These are phyloP conservation scores for Chaetomidium leptoderma DNA, from an alignment of 495 filamentous ascomycete species.

Conservation along the genomic window DNA sequence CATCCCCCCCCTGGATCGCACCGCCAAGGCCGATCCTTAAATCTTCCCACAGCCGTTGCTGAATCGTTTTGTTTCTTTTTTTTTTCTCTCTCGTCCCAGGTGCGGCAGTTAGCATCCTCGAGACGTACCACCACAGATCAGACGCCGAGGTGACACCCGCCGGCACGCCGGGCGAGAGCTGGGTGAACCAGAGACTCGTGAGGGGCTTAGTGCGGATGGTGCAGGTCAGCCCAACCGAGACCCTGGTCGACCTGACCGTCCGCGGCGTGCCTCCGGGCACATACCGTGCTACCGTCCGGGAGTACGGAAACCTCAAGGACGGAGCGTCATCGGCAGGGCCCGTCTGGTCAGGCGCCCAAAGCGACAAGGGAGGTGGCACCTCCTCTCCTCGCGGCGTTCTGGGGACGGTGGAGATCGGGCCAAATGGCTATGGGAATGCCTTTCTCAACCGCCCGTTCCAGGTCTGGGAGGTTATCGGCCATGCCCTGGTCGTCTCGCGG, in stretches of 20 bases:
- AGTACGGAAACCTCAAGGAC: conserved; percentile 82
- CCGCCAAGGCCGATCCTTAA: conserved; percentile 1
- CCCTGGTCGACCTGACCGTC: conserved; percentile 81
- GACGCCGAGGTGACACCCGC: conserved; percentile 24
- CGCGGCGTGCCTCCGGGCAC: conserved; percentile 76
- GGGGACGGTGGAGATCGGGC: conserved; percentile 67
- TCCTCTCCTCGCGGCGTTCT: conserved; percentile 61
- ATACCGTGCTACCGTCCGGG: conserved; percentile 78
- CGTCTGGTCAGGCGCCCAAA: conserved; percentile 58
- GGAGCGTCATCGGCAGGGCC: conserved; percentile 77
- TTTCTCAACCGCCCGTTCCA: conserved; percentile 78
- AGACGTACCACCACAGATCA: conserved; percentile 63
- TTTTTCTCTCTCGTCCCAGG: conserved; percentile 41
- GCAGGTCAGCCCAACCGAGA: conserved; percentile 67
- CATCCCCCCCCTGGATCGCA: not conserved
- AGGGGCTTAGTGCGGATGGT: conserved; percentile 78
- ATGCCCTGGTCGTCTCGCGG: conserved; percentile 76
- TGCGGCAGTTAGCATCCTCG: conserved; percentile 93
- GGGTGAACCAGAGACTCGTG: conserved; percentile 45
- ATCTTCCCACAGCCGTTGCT: conserved; percentile 3
- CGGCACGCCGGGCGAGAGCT: conserved; percentile 19
- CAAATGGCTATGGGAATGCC: conserved; percentile 63
- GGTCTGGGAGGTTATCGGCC: conserved; percentile 93
- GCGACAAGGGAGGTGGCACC: conserved; percentile 15
- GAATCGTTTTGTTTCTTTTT: conserved; percentile 2